phyloP scores from a whole-genome alignment of 768 basidiomycete genomes.

The Podaxis mareebaensis region DNA sequence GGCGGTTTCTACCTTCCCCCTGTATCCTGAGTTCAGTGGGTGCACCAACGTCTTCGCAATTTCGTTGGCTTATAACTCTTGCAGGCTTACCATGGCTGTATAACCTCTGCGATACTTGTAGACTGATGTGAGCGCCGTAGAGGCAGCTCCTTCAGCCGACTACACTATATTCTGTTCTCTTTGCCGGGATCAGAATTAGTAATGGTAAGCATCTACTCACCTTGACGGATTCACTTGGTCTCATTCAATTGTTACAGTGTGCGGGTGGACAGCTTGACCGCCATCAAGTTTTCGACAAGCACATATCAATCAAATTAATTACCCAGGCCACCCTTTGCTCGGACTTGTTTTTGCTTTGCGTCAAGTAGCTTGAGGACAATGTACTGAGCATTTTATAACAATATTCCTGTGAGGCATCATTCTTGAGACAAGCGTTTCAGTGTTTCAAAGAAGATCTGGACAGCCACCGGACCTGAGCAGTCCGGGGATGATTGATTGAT shows the following conservation, averaged over 20 bases:
- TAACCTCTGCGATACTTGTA: not conserved
- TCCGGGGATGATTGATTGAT: not conserved
- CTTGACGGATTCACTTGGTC: not conserved
- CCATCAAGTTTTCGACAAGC: not conserved
- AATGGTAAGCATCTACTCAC: not conserved
- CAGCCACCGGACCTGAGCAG: not conserved
- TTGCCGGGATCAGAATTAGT: not conserved
- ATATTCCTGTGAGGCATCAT: not conserved
- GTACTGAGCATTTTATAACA: not conserved
- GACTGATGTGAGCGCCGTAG: not conserved
- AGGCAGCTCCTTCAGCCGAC: not conserved
- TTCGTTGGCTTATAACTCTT: not conserved
- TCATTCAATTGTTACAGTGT: not conserved
- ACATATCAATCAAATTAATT: not conserved
- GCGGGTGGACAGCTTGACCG: not conserved
- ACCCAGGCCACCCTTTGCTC: not conserved
- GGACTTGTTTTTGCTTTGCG: not conserved
- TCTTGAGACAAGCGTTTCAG: not conserved
- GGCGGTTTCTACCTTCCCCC: not conserved
- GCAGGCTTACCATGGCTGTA: not conserved
- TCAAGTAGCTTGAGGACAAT: constrained; percentile 3
- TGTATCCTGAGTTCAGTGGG: not conserved
- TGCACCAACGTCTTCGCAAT: not conserved
- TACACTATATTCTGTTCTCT: not conserved
- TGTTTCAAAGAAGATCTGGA: not conserved